Conservation (phyloP, 2,329 filamentous ascomycete genomes). For the Apiospora malaysiana region DNA sequence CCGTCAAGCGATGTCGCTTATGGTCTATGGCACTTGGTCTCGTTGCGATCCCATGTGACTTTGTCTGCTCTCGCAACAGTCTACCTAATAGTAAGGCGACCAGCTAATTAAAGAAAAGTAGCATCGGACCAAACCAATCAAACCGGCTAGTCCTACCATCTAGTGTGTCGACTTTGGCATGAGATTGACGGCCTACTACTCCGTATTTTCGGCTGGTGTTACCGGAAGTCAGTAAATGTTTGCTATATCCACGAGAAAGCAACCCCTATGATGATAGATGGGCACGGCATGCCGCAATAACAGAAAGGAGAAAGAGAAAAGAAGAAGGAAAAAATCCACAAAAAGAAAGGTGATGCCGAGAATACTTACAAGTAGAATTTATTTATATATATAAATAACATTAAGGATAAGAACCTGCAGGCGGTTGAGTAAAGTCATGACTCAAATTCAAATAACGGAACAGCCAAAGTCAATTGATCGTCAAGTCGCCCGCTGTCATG, state of each 20-base stretch:
- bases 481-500: neutral
- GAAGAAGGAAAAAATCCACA: neutral
- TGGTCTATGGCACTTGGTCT: neutral
- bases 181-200: neutral
- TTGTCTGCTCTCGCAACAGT: neutral
- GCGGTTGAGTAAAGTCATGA: neutral
- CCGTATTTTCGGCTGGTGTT: neutral
- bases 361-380: neutral
- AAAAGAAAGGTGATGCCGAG: neutral
- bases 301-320: neutral
- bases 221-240: neutral
- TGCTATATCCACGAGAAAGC: neutral
- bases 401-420: constrained; percentile 9
- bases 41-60: neutral
- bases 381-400: neutral
- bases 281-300: neutral
- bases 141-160: neutral
- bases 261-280: neutral
- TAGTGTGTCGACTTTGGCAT: neutral
- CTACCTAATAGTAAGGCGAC: neutral
- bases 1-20: neutral
- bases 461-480: constrained; percentile 9
- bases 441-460: neutral
- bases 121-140: neutral
- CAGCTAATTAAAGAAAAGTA: neutral